A percentile compares a stretch with the other conserved stretches of the same genome.
phyloP scores from a whole-genome alignment of 345 rosid genomes.

The Rubroshorea leprosula region DNA sequence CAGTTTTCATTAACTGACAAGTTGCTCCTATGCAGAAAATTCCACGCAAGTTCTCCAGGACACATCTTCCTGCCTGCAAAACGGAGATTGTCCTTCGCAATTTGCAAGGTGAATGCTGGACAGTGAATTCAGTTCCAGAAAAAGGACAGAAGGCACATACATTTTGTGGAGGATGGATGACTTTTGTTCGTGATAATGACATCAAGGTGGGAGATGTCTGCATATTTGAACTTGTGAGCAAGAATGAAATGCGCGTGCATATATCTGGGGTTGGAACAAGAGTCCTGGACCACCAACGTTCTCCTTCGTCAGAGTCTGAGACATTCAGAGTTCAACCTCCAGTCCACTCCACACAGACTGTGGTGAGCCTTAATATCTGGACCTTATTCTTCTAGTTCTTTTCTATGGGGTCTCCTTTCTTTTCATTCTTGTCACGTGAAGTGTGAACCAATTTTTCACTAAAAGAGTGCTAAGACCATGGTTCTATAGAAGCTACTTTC shows the following conservation, averaged over 20 bases:
- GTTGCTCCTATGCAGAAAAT: slow-evolving; percentile 39
- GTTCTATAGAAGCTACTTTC: too few species aligned
- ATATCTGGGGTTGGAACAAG: slow-evolving; percentile 38
- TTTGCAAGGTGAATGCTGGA: slow-evolving; percentile 44
- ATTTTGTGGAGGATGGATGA: slow-evolving; percentile 66
- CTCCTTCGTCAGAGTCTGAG: slow-evolving; percentile 19
- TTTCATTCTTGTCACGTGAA: too few species aligned
- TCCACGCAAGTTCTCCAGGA: slow-evolving; percentile 47
- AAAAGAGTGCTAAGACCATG: too few species aligned
- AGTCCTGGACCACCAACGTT: slow-evolving; percentile 14
- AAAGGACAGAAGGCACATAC: slow-evolving; percentile 45
- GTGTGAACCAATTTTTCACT: too few species aligned
- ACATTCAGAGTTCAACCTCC: slow-evolving; percentile 1
- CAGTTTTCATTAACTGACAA: background rate
- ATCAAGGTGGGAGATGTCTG: slow-evolving; percentile 47
- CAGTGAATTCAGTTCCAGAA: slow-evolving; percentile 56
- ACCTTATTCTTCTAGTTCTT: background rate
- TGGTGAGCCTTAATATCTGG: slow-evolving; percentile 2
- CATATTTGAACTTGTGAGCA: slow-evolving; percentile 53
- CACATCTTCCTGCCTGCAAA: slow-evolving; percentile 48
- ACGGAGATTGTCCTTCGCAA: slow-evolving; percentile 48
- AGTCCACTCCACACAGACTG: background rate
- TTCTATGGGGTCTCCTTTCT: too few species aligned
- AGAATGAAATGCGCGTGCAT: slow-evolving; percentile 49
- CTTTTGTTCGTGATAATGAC: slow-evolving; percentile 54